These are phyloP conservation scores for Chimonanthus salicifolius DNA, from an alignment of 164 flowering plant genomes.

Conservation along the genomic window DNA sequence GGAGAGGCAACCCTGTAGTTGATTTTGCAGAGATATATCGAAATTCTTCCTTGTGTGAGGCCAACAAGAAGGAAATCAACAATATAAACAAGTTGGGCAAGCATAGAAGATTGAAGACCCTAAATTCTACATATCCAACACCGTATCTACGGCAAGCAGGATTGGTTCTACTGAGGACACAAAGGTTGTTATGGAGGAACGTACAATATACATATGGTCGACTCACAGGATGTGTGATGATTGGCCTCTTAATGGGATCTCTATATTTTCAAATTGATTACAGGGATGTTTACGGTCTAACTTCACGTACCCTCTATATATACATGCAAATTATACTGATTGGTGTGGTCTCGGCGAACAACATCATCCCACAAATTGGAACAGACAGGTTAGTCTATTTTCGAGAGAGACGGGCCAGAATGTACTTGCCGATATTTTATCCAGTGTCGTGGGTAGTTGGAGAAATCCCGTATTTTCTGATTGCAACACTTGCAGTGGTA, in stretches of 20 bases:
- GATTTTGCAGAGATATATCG: constrained; percentile 21
- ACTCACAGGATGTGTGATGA: constrained; percentile 26
- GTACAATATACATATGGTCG: constrained; percentile 27
- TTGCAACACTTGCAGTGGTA: constrained; percentile 25
- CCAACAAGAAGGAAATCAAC: constrained; percentile 16
- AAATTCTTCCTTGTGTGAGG: constrained; percentile 14
- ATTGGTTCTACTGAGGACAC: constrained; percentile 25
- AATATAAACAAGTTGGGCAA: constrained; percentile 14
- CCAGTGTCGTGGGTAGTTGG: constrained; percentile 28
- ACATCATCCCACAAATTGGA: constrained; percentile 30
- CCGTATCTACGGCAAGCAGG: constrained; percentile 23
- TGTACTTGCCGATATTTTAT: constrained; percentile 26
- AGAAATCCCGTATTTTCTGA: constrained; percentile 26
- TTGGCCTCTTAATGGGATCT: constrained; percentile 29
- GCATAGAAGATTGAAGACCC: constrained; percentile 5
- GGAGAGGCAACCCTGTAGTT: constrained; percentile 10
- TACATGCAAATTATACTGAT: constrained; percentile 31
- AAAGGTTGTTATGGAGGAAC: constrained; percentile 28
- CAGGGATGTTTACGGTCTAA: constrained; percentile 19
- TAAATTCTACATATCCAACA: constrained; percentile 16
- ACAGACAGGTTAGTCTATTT: constrained; percentile 26
- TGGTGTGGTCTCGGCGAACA: constrained; percentile 30
- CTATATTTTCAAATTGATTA: constrained; percentile 24
- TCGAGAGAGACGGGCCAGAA: constrained; percentile 24
- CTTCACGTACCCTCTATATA: constrained; percentile 24